Base-by-base conservation (phyloP, 208 protist species). In the Wallacemonas sp. region DNA sequence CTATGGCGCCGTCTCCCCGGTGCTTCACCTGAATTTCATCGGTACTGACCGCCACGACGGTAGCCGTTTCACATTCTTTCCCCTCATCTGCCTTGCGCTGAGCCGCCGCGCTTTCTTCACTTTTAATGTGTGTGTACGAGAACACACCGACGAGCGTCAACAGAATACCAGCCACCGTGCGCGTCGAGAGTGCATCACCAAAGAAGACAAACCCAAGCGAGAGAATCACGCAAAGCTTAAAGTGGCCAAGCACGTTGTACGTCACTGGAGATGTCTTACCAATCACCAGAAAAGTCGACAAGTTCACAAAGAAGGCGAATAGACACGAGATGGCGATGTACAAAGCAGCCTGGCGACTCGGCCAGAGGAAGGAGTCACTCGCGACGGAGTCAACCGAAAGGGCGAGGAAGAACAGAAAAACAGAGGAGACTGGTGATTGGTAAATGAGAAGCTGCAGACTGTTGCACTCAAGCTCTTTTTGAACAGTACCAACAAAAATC, bases 201-300 rank as follows among this genome's bases (percentile, higher is more conserved):
- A 96, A 93, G 33, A 90, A 68, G 6, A 94, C 1, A 60, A 91
- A 91, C 1, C 87, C 87, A 2, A 90, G 41, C 1, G 75, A 75
- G 11, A 96, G 62, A 63, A 97, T 86, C 17, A 89, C 64, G 30
- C 78, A 83, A 22, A 91, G 78, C 69, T 97, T 97, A 51, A 91
- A 88, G 70, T 95, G 88, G 0, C 89, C 88, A 28, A 95, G 61
- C 31, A 97, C 90, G 58, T 96, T 89, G 72, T 92, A 96, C 59
- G 90, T 96, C 28, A 96, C 73, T 0, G 90, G 86, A 1, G 84
- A 92, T 5, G 89, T 95, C 62, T 88, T 87, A 26, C 89, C 86
- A 67, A 96, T 94, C 28, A 95, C 86, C 9, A 95, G 62, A 71
- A 95, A 96, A 39, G 92, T 93, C 27, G 89, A 93, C 11, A 96